Evolutionary conservation across 164 flowering plant species (phyloP).

Genomic region (Amborella trichopoda): DNA sequence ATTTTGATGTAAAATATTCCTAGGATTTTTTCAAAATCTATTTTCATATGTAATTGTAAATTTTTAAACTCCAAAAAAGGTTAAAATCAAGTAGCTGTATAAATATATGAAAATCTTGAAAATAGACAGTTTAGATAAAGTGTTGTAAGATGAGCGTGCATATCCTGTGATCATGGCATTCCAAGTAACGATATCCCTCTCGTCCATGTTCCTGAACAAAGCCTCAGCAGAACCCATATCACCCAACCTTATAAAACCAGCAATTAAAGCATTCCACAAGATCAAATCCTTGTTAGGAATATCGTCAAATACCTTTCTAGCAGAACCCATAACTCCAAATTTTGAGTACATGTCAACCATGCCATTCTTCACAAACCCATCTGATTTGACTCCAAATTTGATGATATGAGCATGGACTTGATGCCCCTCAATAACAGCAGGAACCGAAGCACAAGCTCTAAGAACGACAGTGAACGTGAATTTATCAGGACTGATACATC

Average conservation of each 20-base stretch:
- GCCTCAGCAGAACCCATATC: slow-evolving; percentile 7
- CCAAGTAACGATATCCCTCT: slow-evolving; percentile 13
- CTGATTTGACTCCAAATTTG: slow-evolving; percentile 13
- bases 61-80: no score
- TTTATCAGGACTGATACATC: slow-evolving; percentile 8
- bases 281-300: slow-evolving; percentile 21
- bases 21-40: no score
- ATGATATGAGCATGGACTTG: slow-evolving; percentile 10
- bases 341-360: slow-evolving; percentile 23
- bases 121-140: no score
- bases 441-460: slow-evolving; percentile 6
- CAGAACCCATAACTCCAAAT: slow-evolving; percentile 14
- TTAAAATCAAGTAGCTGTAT: no score
- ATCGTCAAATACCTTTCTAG: slow-evolving; percentile 18
- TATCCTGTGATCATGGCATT: slow-evolving; percentile 38
- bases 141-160: no score
- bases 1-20: no score
- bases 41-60: no score
- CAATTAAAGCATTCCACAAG: slow-evolving; percentile 35
- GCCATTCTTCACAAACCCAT: slow-evolving; percentile 13
- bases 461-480: slow-evolving; percentile 8
- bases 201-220: slow-evolving; percentile 11
- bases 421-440: slow-evolving; percentile 6
- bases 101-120: no score
- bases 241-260: slow-evolving; percentile 8